phyloP scores from a whole-genome alignment of 768 basidiomycete genomes.

The Austroboletus festivus region DNA sequence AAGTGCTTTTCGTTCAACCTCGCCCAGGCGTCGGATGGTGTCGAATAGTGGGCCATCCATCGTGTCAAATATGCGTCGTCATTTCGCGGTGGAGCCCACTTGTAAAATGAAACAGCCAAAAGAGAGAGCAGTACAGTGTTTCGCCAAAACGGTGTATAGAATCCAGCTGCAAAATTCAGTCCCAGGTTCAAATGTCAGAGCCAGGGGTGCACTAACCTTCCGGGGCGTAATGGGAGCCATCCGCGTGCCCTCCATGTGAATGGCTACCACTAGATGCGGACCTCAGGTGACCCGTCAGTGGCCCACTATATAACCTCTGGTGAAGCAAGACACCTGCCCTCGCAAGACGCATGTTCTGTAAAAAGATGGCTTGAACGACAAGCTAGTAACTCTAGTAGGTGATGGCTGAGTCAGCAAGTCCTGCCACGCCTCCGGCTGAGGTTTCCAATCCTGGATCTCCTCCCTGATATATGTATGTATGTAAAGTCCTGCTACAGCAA shows the following conservation, averaged over 20 bases:
- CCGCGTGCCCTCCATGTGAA: conserved; percentile 38
- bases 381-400: too few relatives aligned
- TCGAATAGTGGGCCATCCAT: conserved; percentile 58
- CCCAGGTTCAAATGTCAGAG: not conserved
- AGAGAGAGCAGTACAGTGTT: conserved; percentile 53
- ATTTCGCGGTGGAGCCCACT: conserved; percentile 60
- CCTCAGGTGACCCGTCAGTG: too few relatives aligned
- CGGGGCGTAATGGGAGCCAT: conserved; percentile 44
- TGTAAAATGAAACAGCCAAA: conserved; percentile 55
- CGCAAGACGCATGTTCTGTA: too few relatives aligned
- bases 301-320: too few relatives aligned
- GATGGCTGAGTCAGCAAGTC: too few relatives aligned
- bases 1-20: conserved; percentile 54
- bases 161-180: conserved; percentile 39
- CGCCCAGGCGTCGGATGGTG: conserved; percentile 54
- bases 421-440: too few relatives aligned
- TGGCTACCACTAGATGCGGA: too few relatives aligned
- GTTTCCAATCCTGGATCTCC: too few relatives aligned
- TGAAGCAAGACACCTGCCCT: too few relatives aligned
- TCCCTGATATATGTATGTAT: too few relatives aligned
- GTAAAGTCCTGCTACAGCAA: too few relatives aligned
- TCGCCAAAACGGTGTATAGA: conserved; percentile 65
- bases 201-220: conserved; percentile 49
- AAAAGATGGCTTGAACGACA: too few relatives aligned
- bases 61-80: conserved; percentile 64